Evolutionary conservation across 345 rosid genomes (phyloP).

Genomic region (Pseudoturritis turrita): DNA sequence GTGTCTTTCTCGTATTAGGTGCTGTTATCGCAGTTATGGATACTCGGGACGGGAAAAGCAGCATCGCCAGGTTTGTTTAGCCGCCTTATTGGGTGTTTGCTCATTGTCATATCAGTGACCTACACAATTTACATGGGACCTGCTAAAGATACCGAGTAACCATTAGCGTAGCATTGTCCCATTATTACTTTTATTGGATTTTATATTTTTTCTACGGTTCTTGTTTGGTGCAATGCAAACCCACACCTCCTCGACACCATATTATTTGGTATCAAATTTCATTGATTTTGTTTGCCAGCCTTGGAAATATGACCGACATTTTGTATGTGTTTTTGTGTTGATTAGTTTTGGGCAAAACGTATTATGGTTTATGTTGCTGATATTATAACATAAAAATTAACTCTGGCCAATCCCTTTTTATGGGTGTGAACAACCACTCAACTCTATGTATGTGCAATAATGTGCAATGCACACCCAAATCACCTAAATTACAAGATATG

Average conservation of each 20-base stretch:
- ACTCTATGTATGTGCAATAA: not conserved
- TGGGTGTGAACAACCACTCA: not conserved
- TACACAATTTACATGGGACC: constrained; percentile 67
- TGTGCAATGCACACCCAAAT: not conserved
- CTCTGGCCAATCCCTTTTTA: not conserved
- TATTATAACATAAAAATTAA: not conserved
- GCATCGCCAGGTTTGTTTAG: constrained; percentile 47
- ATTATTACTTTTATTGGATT: not conserved
- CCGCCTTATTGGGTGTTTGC: constrained; percentile 63
- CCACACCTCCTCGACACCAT: not conserved
- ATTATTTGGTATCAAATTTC: not conserved
- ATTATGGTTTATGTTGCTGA: not conserved
- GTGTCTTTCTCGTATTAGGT: constrained; percentile 36
- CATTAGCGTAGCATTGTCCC: not conserved
- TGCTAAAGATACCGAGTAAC: constrained; percentile 61
- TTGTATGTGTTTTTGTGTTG: not conserved
- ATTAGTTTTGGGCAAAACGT: not conserved
- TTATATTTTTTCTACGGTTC: not conserved
- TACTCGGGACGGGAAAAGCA: constrained; percentile 34
- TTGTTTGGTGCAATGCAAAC: not conserved
- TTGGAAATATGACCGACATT: not conserved
- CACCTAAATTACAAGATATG: too few relatives aligned
- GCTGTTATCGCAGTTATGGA: constrained; percentile 65
- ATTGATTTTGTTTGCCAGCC: not conserved
- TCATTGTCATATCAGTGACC: constrained; percentile 58